These are phyloP conservation scores for Yarrowia sp. DNA, from an alignment of 805 yeast genomes.

Conservation along the genomic window DNA sequence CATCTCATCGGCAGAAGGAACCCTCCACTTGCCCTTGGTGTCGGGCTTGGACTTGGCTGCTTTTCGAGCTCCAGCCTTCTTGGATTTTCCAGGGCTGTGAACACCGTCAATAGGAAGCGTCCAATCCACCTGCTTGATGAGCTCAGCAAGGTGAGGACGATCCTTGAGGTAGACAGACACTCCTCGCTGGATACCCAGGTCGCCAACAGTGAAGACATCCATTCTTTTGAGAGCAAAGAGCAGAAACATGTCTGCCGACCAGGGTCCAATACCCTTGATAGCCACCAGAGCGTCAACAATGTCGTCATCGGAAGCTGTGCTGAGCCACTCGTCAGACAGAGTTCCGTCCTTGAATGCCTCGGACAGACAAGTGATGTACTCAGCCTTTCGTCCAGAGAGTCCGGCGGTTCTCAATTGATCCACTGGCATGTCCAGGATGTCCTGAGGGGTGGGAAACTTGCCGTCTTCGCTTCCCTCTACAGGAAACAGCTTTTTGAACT, in stretches of 20 bases:
- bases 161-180: conserved; percentile 58
- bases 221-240: conserved; percentile 63
- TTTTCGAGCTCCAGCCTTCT: conserved; percentile 40
- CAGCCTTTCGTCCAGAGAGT: conserved; percentile 62
- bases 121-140: conserved; percentile 35
- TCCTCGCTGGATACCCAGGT: conserved; percentile 84
- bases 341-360: conserved; percentile 34
- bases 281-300: conserved; percentile 37
- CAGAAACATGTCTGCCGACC: conserved; percentile 90
- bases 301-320: conserved; percentile 36
- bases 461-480: conserved; percentile 4
- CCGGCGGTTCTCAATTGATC: conserved; percentile 64
- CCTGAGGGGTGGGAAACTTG: conserved; percentile 53
- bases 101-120: conserved; percentile 31
- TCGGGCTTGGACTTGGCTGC: conserved; percentile 40
- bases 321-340: conserved; percentile 35
- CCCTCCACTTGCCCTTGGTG: conserved; percentile 42
- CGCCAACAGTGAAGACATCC: conserved; percentile 74
- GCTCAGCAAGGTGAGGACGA: conserved; percentile 41
- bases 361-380: conserved; percentile 64
- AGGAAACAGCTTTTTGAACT: conserved; percentile 44
- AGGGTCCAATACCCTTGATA: conserved; percentile 44
- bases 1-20: conserved; percentile 50
- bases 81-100: conserved; percentile 37
- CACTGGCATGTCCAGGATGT: conserved; percentile 43